A percentile compares a stretch with the other conserved stretches of the same genome.
phyloP scores from a whole-genome alignment of 345 rosid species.

The Salix brachista region DNA sequence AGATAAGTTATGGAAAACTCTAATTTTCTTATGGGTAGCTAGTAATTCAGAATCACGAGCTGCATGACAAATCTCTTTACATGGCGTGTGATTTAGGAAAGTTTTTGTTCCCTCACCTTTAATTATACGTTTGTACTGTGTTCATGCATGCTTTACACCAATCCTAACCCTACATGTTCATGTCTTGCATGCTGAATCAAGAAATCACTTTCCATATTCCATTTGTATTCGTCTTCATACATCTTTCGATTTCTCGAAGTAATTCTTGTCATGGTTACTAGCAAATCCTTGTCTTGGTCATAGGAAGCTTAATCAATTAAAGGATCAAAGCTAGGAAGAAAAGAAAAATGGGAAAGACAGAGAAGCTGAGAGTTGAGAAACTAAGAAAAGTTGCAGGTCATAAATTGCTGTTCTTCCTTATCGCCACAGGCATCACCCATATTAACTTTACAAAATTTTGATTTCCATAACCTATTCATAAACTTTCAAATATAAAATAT shows the following conservation, averaged over 20 bases:
- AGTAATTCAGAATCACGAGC: conserved; percentile 1
- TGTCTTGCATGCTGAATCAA: not conserved
- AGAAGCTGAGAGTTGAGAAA: not conserved
- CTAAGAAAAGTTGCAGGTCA: not conserved
- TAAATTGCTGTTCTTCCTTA: not conserved
- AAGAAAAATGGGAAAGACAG: not conserved
- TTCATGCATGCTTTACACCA: not conserved
- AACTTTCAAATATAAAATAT: too few species aligned
- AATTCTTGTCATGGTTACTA: not conserved
- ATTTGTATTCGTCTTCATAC: not conserved
- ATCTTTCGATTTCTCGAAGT: not conserved
- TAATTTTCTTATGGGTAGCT: not conserved
- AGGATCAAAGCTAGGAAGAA: not conserved
- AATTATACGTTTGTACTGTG: not conserved
- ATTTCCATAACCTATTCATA: too few species aligned
- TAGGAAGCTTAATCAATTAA: not conserved
- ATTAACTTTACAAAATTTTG: too few species aligned
- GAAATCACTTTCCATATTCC: not conserved
- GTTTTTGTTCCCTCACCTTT: not conserved
- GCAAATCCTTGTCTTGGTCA: not conserved
- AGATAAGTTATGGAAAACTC: not conserved
- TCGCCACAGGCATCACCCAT: not conserved
- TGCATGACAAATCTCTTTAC: not conserved
- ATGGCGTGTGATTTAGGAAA: not conserved
- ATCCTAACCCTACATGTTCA: not conserved